Evolutionary conservation across 768 basidiomycete genomes (phyloP), one percentile per base, ranked within the genome.

Genomic region (Sutorius australiensis): DNA sequence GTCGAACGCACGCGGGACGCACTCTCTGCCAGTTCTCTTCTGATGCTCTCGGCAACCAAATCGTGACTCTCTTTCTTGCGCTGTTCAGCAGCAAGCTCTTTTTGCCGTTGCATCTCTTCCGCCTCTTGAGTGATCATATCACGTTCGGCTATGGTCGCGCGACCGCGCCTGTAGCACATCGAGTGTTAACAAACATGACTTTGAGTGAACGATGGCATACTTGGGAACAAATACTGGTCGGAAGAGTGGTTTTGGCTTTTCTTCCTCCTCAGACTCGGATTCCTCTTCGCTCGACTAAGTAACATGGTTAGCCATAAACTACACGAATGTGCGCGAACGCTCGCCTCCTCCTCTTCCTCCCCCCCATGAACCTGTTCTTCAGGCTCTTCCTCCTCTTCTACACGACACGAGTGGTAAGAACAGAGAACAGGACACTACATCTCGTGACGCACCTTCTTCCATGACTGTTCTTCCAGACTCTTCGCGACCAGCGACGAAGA

Each of bases 191-290:
- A 34, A 46, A 19, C 10, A 24, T 34, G 41, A 11, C 13, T 42
- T 46, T 43, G 34, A 57, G 17, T 10, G 17, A 16, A 21, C 28
- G 30, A 33, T 3, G 45, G 72, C 87, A 53, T 66, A 95, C 95
- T 98, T 98, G 50, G 90, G 90, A 16, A 98, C 82, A 68, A 98
- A 99, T 0, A 95, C 89, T 2, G 97, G 97, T 57, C 95, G 78
- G 70, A 95, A 93, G 57, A 86, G 82, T 6, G 83, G 73, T 67
- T 89, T 87, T 5, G 84, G 81, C 40, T 81, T 76, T 66, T 86
- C 84, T 52, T 86, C 84, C 52, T 89, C 90, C 63, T 92, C 90
- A n/a, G 74, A 75, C 38, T 78, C 81, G 0, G 85, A 88, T 46
- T 84, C 84, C 70, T 95, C 93, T 73, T 95, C 92, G 69, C 90